Percentiles rank a stretch among this genome's conserved stretches.
Conservation (phyloP, 805 yeast species). For the Vanderwaltozyma tropicalis region DNA sequence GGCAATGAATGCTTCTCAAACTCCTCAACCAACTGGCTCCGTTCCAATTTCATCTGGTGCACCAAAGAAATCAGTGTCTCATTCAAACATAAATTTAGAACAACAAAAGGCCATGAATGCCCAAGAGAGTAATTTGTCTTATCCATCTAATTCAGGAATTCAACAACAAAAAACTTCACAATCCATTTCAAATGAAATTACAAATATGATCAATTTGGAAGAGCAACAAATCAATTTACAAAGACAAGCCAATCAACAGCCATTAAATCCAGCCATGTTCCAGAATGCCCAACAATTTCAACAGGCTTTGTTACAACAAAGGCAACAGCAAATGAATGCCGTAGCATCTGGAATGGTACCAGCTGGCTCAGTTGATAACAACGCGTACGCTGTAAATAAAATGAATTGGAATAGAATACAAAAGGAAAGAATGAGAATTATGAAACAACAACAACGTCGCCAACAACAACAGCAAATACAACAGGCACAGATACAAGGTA, state of each 20-base stretch:
- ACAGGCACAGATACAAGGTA: constrained; percentile 7
- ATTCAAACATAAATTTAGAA: neutral
- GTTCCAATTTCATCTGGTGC: neutral
- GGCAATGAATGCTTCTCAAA: neutral
- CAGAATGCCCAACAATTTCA: constrained; percentile 13
- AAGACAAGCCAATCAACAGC: neutral
- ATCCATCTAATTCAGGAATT: neutral
- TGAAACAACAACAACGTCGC: constrained; percentile 1
- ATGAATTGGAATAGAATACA: neutral
- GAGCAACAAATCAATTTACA: constrained; percentile 1
- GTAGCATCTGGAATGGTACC: no score
- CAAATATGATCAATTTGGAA: constrained; percentile 3
- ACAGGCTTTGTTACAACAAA: no score
- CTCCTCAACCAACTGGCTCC: neutral
- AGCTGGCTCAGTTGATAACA: no score
- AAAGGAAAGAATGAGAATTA: neutral
- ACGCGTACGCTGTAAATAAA: neutral
- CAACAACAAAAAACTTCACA: constrained; percentile 2
- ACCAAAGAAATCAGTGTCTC: neutral
- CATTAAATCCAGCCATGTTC: neutral
- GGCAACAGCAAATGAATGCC: constrained; percentile 16
- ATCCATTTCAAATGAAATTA: constrained; percentile 2
- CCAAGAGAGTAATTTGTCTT: neutral
- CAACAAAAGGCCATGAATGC: no score
- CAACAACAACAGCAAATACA: constrained; percentile 15